A percentile compares a stretch with the other conserved stretches of the same genome.
phyloP scores from a whole-genome alignment of 192 early-diverging fungal genomes.

The Gigaspora rosea region DNA sequence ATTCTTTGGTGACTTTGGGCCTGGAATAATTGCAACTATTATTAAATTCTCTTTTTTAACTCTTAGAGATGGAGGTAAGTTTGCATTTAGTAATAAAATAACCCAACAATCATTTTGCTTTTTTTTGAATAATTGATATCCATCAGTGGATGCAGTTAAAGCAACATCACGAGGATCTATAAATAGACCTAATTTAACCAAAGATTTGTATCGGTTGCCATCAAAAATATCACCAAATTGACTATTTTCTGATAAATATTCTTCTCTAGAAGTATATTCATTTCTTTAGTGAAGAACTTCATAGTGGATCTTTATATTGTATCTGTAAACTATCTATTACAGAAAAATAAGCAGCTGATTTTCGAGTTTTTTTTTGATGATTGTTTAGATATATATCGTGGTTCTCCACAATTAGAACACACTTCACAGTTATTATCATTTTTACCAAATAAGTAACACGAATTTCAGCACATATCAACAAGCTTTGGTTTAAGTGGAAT shows the following conservation, averaged over 20 bases:
- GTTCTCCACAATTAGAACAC: not conserved
- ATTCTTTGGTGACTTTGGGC: not conserved
- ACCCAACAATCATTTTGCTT: constrained; percentile 2
- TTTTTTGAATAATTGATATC: not conserved
- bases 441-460: not conserved
- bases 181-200: not conserved
- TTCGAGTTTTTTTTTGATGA: not conserved
- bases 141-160: not conserved
- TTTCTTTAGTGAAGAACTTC: not conserved
- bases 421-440: not conserved
- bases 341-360: not conserved
- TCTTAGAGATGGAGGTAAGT: not conserved
- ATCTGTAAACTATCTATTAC: not conserved
- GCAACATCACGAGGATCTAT: not conserved
- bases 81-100: constrained; percentile 4
- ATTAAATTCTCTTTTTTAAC: constrained; percentile 8
- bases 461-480: not conserved
- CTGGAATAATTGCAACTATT: not conserved
- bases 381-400: not conserved
- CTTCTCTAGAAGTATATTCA: not conserved
- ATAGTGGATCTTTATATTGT: not conserved
- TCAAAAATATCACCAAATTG: constrained; percentile 4
- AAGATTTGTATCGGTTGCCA: not conserved
- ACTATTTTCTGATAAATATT: not conserved
- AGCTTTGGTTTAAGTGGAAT: constrained; percentile 1